These are phyloP conservation scores for Vinca minor DNA, from an alignment of 257 asterid genomes.

Conservation along the genomic window DNA sequence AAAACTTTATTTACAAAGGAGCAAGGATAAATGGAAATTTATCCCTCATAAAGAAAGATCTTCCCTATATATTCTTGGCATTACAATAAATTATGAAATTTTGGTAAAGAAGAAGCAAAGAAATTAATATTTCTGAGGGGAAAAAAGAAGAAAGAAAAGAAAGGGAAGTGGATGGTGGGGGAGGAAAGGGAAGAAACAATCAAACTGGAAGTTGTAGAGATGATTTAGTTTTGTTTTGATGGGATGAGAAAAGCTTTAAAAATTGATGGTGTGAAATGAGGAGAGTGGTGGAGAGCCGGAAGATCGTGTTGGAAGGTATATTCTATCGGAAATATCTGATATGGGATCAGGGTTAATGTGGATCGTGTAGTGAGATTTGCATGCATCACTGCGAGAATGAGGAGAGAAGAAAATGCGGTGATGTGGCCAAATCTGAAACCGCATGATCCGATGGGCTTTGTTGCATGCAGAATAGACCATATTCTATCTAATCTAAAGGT, in stretches of 20 bases:
- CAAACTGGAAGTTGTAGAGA: neutral
- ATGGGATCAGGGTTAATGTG: too few relatives aligned
- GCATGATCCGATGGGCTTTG: too few relatives aligned
- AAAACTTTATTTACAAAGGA: neutral
- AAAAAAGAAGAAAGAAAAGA: neutral
- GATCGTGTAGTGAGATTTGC: too few relatives aligned
- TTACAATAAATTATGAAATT: neutral
- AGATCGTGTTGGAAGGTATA: constrained; percentile 2
- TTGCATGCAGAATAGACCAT: too few relatives aligned
- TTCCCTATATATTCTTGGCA: constrained; percentile 8
- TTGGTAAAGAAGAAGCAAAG: neutral
- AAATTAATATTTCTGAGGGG: neutral
- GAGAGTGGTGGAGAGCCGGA: constrained; percentile 14
- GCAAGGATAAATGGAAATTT: constrained; percentile 4
- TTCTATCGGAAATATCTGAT: too few relatives aligned
- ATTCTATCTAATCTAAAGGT: too few relatives aligned
- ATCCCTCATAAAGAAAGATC: constrained; percentile 8
- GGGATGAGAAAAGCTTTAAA: constrained; percentile 1
- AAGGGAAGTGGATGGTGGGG: neutral
- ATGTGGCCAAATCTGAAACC: too few relatives aligned
- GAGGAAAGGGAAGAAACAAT: neutral
- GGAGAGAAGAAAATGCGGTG: too few relatives aligned
- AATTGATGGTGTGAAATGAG: constrained; percentile 17
- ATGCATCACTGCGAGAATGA: too few relatives aligned
- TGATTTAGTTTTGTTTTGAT: too few relatives aligned